Evolutionary conservation across 2,329 filamentous ascomycete genomes (phyloP).

Genomic region (Pseudonectria foliicola): DNA sequence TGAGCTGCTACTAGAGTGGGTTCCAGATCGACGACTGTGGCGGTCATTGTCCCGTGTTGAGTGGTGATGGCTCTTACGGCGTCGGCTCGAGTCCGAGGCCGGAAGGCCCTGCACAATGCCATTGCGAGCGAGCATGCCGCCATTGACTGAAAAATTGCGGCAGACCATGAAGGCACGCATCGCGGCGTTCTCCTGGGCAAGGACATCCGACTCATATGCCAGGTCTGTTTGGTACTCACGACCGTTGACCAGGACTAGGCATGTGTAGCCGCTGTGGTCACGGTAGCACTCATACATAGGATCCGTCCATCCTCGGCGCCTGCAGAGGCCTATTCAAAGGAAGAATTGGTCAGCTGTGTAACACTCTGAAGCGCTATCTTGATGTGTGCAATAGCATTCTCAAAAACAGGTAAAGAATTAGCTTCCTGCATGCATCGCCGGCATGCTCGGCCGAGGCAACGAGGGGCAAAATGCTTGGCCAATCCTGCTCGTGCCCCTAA

Average conservation of each 20-base stretch:
- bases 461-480: no score
- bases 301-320: slow-evolving; percentile 87
- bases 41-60: slow-evolving; percentile 39
- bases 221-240: slow-evolving; percentile 92
- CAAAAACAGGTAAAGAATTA: no score
- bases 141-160: slow-evolving; percentile 94
- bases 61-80: slow-evolving; percentile 46
- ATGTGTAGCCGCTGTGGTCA: slow-evolving; percentile 70
- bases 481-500: no score
- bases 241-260: slow-evolving; percentile 90
- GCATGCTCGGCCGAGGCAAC: no score
- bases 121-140: slow-evolving; percentile 75
- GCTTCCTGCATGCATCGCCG: no score
- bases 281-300: slow-evolving; percentile 80
- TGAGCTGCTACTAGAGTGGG: slow-evolving; percentile 57
- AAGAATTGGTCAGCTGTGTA: slow-evolving; percentile 27
- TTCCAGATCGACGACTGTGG: slow-evolving; percentile 44
- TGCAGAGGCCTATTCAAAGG: slow-evolving; percentile 68
- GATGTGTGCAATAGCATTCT: neutral
- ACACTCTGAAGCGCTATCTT: no score
- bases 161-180: slow-evolving; percentile 97
- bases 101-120: slow-evolving; percentile 62
- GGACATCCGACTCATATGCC: slow-evolving; percentile 69
- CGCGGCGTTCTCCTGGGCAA: slow-evolving; percentile 88
- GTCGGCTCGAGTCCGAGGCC: slow-evolving; percentile 42